These are phyloP conservation scores for Cinchona pubescens DNA, from an alignment of 257 asterid genomes.

Conservation along the genomic window DNA sequence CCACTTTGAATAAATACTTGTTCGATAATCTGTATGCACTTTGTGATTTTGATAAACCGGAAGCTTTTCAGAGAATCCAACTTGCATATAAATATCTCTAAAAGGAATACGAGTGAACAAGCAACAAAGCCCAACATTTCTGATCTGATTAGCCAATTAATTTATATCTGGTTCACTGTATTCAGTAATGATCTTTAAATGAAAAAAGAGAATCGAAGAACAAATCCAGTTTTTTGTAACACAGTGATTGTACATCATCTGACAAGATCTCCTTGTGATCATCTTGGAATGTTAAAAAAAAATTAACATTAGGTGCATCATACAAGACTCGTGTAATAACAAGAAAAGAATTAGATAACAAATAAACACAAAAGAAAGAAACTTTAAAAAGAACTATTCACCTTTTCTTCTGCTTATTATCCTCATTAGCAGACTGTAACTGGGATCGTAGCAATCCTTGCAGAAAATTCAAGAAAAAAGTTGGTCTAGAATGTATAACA, in stretches of 20 bases:
- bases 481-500: too few species aligned
- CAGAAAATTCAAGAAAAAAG: slow-evolving; percentile 30
- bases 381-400: slow-evolving; percentile 22
- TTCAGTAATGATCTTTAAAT: neutral
- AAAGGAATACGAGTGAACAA: neutral
- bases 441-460: slow-evolving; percentile 88
- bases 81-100: neutral
- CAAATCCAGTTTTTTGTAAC: neutral
- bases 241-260: neutral
- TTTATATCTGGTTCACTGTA: neutral
- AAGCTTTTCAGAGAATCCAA: neutral
- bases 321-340: neutral
- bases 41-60: neutral
- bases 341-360: neutral
- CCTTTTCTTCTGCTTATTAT: slow-evolving; percentile 80
- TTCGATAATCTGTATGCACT: neutral
- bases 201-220: neutral
- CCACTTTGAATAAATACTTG: neutral
- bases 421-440: slow-evolving; percentile 78
- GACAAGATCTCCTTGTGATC: neutral
- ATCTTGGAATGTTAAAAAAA: neutral
- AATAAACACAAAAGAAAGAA: neutral
- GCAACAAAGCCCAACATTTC: neutral
- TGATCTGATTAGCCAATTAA: neutral
- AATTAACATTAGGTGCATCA: neutral